phyloP scores from a whole-genome alignment of 2,329 filamentous ascomycete genomes.

The Ophiosphaerella narmari region DNA sequence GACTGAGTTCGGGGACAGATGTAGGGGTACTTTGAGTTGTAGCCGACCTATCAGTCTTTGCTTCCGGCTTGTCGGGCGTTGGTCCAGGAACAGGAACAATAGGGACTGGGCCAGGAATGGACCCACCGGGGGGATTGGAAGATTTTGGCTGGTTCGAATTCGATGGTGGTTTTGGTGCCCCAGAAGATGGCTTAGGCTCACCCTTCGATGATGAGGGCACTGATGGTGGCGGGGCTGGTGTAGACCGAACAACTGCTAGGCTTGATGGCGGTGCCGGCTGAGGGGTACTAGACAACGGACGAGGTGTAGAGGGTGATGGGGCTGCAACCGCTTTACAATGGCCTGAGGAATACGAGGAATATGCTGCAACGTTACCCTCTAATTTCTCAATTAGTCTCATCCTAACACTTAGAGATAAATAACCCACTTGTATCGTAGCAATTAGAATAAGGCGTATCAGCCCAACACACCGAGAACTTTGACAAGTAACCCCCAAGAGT shows the following conservation, averaged over 20 bases:
- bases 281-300: background rate
- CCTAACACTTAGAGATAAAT: background rate
- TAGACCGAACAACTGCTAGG: background rate
- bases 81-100: background rate
- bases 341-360: constrained; percentile 7
- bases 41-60: background rate
- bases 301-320: background rate
- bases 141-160: constrained; percentile 3
- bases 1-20: constrained; percentile 12
- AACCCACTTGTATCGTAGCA: constrained; percentile 15
- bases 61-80: constrained; percentile 3
- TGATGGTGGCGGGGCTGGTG: background rate
- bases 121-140: constrained; percentile 8
- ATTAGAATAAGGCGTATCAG: constrained; percentile 8
- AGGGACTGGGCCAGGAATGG: background rate
- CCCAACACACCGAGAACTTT: constrained; percentile 6
- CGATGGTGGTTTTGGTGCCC: background rate
- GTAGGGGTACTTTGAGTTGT: constrained; percentile 4
- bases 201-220: background rate
- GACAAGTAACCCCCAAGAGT: constrained; percentile 5
- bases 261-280: background rate
- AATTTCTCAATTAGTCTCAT: background rate
- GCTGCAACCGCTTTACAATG: constrained; percentile 3
- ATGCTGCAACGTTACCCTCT: constrained; percentile 8
- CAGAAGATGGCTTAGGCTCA: background rate